phyloP scores from a whole-genome alignment of 2,329 filamentous ascomycete genomes.

The Aspergillus neoniger region DNA sequence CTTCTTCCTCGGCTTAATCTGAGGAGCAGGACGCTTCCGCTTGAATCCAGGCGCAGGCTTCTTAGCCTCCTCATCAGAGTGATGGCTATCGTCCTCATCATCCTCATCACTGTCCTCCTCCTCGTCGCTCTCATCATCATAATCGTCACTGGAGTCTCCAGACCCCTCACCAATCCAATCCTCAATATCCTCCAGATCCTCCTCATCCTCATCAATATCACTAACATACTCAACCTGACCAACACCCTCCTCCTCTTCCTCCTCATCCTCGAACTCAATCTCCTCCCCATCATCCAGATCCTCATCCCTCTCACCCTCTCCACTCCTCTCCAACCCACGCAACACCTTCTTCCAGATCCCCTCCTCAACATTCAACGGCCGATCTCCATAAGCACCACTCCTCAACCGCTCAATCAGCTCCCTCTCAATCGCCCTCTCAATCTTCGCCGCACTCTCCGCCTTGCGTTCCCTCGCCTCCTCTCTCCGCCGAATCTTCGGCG shows the following conservation, averaged over 20 bases:
- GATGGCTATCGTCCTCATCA: constrained; percentile 41
- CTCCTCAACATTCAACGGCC: constrained; percentile 92
- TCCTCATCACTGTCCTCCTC: constrained; percentile 58
- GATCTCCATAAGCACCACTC: constrained; percentile 90
- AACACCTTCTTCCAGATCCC: constrained; percentile 97
- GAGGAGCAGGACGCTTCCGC: constrained; percentile 57
- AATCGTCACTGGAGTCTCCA: constrained; percentile 52
- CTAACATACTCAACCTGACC: constrained; percentile 89
- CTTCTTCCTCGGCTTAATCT: constrained; percentile 62
- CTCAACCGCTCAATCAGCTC: constrained; percentile 89
- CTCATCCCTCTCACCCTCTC: constrained; percentile 78
- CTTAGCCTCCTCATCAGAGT: constrained; percentile 52
- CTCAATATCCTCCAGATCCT: constrained; percentile 89
- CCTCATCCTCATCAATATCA: constrained; percentile 78
- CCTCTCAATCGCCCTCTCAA: constrained; percentile 92
- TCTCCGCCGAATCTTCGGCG: constrained; percentile 80
- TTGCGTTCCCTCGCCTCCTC: constrained; percentile 76
- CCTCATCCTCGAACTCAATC: constrained; percentile 71
- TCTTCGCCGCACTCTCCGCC: constrained; percentile 81
- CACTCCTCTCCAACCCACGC: constrained; percentile 81
- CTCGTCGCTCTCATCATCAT: constrained; percentile 55
- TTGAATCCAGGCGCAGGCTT: constrained; percentile 53
- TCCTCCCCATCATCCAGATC: constrained; percentile 87
- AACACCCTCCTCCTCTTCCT: constrained; percentile 70
- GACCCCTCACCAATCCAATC: constrained; percentile 85